phyloP scores from a whole-genome alignment of 208 protist species.

The Trichomonas gallinae region DNA sequence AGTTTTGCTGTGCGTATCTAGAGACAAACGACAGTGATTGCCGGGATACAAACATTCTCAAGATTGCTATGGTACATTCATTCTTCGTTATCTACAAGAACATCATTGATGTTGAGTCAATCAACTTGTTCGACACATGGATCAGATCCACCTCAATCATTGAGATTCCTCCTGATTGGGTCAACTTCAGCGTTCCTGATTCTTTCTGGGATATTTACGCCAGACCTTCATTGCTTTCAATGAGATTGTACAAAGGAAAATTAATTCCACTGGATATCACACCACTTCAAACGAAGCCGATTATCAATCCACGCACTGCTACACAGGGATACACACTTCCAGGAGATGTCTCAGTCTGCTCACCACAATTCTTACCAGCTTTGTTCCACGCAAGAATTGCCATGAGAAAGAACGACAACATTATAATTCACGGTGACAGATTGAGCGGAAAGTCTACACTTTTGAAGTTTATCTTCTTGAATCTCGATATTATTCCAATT shows the following conservation, averaged over 20 bases:
- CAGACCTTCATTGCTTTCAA: not conserved
- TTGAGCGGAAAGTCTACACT: not conserved
- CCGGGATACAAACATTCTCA: not conserved
- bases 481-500: not conserved
- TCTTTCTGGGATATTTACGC: not conserved
- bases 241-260: not conserved
- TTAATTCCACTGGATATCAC: not conserved
- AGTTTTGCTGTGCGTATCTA: not conserved
- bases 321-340: not conserved
- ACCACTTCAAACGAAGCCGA: not conserved
- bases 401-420: not conserved
- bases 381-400: not conserved
- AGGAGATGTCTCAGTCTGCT: not conserved
- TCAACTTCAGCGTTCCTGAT: not conserved
- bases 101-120: not conserved
- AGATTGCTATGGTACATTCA: not conserved
- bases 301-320: not conserved
- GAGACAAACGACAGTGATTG: not conserved
- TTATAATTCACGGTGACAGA: not conserved
- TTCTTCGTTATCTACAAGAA: not conserved
- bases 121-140: not conserved
- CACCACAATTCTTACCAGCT: not conserved
- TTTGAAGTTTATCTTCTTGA: not conserved
- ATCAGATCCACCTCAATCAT: not conserved
- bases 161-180: slow-evolving; percentile 8